phyloP scores from a whole-genome alignment of 2,329 filamentous ascomycete genomes.

The Ophiosphaerella narmari region DNA sequence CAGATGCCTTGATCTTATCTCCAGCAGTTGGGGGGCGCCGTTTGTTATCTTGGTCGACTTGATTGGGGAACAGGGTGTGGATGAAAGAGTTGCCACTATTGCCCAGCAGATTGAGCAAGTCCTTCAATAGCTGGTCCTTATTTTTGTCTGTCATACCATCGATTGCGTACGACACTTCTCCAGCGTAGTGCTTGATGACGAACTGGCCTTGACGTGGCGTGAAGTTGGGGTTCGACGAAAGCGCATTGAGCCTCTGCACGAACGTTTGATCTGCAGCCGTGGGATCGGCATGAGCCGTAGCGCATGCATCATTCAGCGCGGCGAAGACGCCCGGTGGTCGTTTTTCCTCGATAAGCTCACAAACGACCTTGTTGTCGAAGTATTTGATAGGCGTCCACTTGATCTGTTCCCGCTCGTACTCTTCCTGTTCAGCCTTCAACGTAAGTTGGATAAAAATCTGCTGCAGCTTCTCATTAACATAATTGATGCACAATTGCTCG shows the following conservation, averaged over 20 bases:
- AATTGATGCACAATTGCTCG: slow-evolving; percentile 98
- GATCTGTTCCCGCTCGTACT: slow-evolving; percentile 94
- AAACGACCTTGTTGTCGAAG: slow-evolving; percentile 99
- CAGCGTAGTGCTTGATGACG: slow-evolving; percentile 98
- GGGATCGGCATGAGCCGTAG: slow-evolving; percentile 96
- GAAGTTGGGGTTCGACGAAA: slow-evolving; percentile 85
- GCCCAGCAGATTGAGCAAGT: slow-evolving; percentile 83
- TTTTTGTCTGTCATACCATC: slow-evolving; percentile 99
- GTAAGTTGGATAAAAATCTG: slow-evolving; percentile 99
- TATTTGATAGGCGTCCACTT: slow-evolving; percentile 99
- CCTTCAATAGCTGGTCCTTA: slow-evolving; percentile 96
- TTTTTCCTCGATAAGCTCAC: slow-evolving; percentile 91
- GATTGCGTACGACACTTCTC: slow-evolving; percentile 91
- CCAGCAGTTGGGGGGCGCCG: slow-evolving; percentile 91
- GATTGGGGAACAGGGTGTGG: slow-evolving; percentile 85
- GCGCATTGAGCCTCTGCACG: slow-evolving; percentile 87
- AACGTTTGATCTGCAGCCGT: slow-evolving; percentile 94
- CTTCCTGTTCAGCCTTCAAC: slow-evolving; percentile 94
- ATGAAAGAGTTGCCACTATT: slow-evolving; percentile 84
- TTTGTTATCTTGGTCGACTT: slow-evolving; percentile 95
- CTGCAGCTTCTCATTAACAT: slow-evolving; percentile 98
- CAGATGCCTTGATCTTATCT: slow-evolving; percentile 93
- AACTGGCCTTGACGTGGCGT: slow-evolving; percentile 93
- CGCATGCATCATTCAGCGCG: slow-evolving; percentile 95
- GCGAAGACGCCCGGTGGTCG: slow-evolving; percentile 92